Evolutionary conservation across 306 rosid species (phyloP).

Genomic region (Dryas alaskensis): DNA sequence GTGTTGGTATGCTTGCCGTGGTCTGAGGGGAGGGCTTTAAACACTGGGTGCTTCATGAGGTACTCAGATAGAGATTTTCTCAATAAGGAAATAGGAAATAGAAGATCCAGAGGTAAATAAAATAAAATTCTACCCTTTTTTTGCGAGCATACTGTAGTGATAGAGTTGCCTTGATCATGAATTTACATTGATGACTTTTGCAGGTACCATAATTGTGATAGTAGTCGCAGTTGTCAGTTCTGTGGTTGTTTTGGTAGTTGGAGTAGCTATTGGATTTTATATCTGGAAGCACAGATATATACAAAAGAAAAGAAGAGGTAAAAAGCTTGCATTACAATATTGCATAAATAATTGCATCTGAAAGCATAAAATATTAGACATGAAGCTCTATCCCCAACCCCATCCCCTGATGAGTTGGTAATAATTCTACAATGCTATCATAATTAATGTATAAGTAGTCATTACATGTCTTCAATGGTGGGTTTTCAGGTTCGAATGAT

Average conservation of each 20-base stretch:
- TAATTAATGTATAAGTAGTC: neutral
- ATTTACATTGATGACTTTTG: conserved; percentile 27
- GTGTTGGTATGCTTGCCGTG: conserved; percentile 67
- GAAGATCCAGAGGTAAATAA: conserved; percentile 53
- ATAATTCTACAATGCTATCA: neutral
- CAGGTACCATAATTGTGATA: conserved; percentile 55
- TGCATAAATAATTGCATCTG: neutral
- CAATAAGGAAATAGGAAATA: conserved; percentile 44
- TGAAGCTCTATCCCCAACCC: no score
- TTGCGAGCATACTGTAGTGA: no score
- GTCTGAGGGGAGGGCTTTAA: conserved; percentile 71
- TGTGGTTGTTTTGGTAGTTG: conserved; percentile 52
- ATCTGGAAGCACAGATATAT: conserved; percentile 72
- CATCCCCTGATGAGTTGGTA: neutral
- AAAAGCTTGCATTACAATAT: neutral
- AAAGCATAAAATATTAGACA: no score
- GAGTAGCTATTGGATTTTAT: conserved; percentile 46
- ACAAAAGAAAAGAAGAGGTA: conserved; percentile 86
- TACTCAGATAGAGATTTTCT: conserved; percentile 76
- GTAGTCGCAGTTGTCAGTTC: conserved; percentile 64
- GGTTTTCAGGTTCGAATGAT: conserved; percentile 61
- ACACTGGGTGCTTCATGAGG: conserved; percentile 93
- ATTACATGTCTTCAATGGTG: neutral
- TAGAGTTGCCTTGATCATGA: conserved; percentile 7
- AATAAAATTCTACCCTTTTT: neutral